These are phyloP conservation scores for Phytophthora agathidicida DNA, from an alignment of 352 stramenopile genomes.

Conservation along the genomic window DNA sequence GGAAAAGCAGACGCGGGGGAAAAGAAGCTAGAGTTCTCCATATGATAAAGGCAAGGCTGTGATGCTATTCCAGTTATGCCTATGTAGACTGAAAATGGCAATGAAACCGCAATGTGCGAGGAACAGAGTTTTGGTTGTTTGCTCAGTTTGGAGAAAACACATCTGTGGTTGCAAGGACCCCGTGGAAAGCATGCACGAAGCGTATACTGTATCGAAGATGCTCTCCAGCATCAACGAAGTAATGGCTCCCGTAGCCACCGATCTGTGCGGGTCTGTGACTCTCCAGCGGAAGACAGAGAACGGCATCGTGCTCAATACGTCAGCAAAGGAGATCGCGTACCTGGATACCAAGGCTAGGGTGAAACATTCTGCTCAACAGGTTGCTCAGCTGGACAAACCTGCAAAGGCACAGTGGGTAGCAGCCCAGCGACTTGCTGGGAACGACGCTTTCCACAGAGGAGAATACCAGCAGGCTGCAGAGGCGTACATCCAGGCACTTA, in stretches of 20 bases:
- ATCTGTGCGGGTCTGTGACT: conserved; percentile 51
- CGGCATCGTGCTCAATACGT: conserved; percentile 82
- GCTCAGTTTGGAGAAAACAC: too few relatives aligned
- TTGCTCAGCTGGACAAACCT: conserved; percentile 38
- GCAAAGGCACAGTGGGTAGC: conserved; percentile 56
- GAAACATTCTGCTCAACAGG: conserved; percentile 70
- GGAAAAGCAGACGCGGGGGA: conserved; percentile 34
- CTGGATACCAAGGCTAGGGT: conserved; percentile 79
- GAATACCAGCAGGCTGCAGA: conserved; percentile 64
- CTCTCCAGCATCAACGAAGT: conserved; percentile 79
- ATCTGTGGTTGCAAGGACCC: too few relatives aligned
- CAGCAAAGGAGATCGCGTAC: conserved; percentile 71
- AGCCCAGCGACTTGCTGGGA: conserved; percentile 49
- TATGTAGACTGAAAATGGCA: conserved; percentile 29
- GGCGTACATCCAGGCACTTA: conserved; percentile 71
- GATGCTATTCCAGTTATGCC: too few relatives aligned
- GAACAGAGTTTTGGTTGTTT: conserved; percentile 3
- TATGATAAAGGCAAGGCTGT: not conserved
- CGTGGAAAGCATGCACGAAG: conserved; percentile 42
- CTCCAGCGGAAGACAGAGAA: conserved; percentile 82
- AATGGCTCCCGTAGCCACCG: conserved; percentile 67
- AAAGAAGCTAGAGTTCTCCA: conserved; percentile 20
- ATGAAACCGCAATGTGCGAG: conserved; percentile 22
- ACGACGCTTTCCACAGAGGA: conserved; percentile 53
- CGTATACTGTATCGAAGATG: conserved; percentile 89